A percentile compares a stretch with the other conserved stretches of the same genome.
Conservation (phyloP, 2,329 filamentous ascomycete genomes). For the Fusarium torreyae region DNA sequence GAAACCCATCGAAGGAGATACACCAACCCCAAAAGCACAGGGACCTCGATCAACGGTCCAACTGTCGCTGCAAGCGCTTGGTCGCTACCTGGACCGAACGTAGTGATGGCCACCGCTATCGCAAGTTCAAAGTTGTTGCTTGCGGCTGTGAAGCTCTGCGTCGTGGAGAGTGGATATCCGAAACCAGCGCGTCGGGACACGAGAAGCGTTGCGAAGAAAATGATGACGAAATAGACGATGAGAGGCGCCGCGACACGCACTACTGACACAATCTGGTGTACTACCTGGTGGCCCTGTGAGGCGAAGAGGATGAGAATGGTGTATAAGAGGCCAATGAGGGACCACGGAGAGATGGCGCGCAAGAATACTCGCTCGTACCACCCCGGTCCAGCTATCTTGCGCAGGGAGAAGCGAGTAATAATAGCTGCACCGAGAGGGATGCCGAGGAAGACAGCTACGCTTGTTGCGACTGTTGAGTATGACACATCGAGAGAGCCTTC, state of each 20-base stretch:
- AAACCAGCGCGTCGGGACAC: slow-evolving; percentile 78
- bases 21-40: slow-evolving; percentile 82
- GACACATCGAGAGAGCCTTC: slow-evolving; percentile 56
- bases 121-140: slow-evolving; percentile 96
- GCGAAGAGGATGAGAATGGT: slow-evolving; percentile 91
- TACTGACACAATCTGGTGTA: slow-evolving; percentile 87
- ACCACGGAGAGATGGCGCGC: slow-evolving; percentile 79
- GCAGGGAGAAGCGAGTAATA: slow-evolving; percentile 77
- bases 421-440: slow-evolving; percentile 87
- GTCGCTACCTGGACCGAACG: slow-evolving; percentile 82
- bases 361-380: slow-evolving; percentile 81
- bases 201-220: slow-evolving; percentile 80
- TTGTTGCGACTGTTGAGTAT: slow-evolving; percentile 81
- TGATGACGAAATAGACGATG: slow-evolving; percentile 82
- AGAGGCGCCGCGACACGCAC: slow-evolving; percentile 85
- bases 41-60: slow-evolving; percentile 88
- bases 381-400: slow-evolving; percentile 65
- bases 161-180: slow-evolving; percentile 77
- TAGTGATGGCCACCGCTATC: slow-evolving; percentile 88
- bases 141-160: slow-evolving; percentile 89
- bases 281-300: slow-evolving; percentile 81
- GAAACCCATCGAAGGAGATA: slow-evolving; percentile 77
- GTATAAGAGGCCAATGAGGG: slow-evolving; percentile 86
- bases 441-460: slow-evolving; percentile 87
- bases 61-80: slow-evolving; percentile 88